These are phyloP conservation scores for Colletotrichum sojae DNA, from an alignment of 2,329 filamentous ascomycete species.

Conservation along the genomic window DNA sequence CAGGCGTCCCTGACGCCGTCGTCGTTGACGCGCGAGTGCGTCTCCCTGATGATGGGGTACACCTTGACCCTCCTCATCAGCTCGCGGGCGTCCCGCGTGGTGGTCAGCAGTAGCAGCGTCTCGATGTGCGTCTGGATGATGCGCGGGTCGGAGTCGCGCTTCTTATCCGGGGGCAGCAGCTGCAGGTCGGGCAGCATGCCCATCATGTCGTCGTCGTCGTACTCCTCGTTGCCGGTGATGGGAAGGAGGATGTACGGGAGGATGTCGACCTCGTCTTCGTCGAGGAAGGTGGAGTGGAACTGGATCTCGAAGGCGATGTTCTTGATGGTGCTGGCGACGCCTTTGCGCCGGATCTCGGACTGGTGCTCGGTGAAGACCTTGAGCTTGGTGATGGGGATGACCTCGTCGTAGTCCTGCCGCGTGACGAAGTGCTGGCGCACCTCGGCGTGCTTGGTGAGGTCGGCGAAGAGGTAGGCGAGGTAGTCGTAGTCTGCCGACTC, in stretches of 20 bases:
- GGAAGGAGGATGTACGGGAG: slow-evolving; percentile 91
- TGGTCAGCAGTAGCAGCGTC: slow-evolving; percentile 86
- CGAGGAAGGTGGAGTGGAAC: slow-evolving; percentile 79
- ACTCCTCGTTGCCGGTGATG: slow-evolving; percentile 90
- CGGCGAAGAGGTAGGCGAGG: slow-evolving; percentile 93
- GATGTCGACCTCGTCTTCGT: slow-evolving; percentile 81
- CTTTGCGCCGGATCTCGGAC: slow-evolving; percentile 86
- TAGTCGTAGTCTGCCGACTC: slow-evolving; percentile 91
- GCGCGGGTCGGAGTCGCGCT: slow-evolving; percentile 80
- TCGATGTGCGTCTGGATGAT: slow-evolving; percentile 92
- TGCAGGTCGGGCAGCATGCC: slow-evolving; percentile 93
- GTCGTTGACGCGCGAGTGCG: slow-evolving; percentile 82
- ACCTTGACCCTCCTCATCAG: slow-evolving; percentile 82
- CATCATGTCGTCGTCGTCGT: slow-evolving; percentile 86
- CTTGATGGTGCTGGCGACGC: slow-evolving; percentile 97
- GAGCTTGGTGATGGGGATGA: slow-evolving; percentile 93
- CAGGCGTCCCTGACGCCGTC: slow-evolving; percentile 87
- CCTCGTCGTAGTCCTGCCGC: slow-evolving; percentile 81
- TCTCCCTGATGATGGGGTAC: slow-evolving; percentile 91
- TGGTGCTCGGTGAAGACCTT: slow-evolving; percentile 94
- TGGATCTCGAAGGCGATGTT: slow-evolving; percentile 89
- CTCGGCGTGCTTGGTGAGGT: slow-evolving; percentile 85
- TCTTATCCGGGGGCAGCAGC: slow-evolving; percentile 89
- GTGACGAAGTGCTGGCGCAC: slow-evolving; percentile 82
- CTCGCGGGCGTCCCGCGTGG: slow-evolving; percentile 81